phyloP scores from a whole-genome alignment of 352 stramenopile genomes.

The Phytophthora idaei region DNA sequence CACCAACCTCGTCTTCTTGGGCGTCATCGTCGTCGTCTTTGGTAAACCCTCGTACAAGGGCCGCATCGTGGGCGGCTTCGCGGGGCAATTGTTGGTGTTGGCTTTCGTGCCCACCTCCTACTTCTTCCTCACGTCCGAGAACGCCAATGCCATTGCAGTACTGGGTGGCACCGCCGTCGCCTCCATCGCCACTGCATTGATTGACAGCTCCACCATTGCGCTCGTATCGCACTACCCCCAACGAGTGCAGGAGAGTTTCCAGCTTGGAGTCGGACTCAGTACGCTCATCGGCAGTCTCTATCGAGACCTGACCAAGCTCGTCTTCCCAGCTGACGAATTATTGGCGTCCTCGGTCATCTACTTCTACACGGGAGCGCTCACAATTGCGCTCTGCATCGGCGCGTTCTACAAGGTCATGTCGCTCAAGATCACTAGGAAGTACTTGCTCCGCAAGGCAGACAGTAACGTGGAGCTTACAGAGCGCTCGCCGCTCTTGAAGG shows the following conservation, averaged over 20 bases:
- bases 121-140: constrained; percentile 72
- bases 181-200: constrained; percentile 78
- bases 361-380: constrained; percentile 83
- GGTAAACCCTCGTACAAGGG: constrained; percentile 69
- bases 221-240: constrained; percentile 82
- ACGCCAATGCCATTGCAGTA: constrained; percentile 66
- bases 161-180: constrained; percentile 67
- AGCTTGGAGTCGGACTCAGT: constrained; percentile 81
- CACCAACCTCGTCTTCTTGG: constrained; percentile 76
- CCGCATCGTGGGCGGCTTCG: constrained; percentile 81
- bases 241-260: constrained; percentile 81
- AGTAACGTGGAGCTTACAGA: constrained; percentile 65
- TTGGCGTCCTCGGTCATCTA: constrained; percentile 80
- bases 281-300: constrained; percentile 86
- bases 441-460: constrained; percentile 37
- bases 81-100: constrained; percentile 73
- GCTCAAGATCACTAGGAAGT: constrained; percentile 65
- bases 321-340: constrained; percentile 66
- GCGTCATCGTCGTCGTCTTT: constrained; percentile 66
- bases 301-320: constrained; percentile 80
- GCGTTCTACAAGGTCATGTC: constrained; percentile 74
- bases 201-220: constrained; percentile 85
- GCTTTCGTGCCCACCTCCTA: constrained; percentile 81
- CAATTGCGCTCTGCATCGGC: constrained; percentile 76
- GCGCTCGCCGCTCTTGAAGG: constrained; percentile 47